These are phyloP conservation scores for Vigna unguiculata DNA, from an alignment of 306 rosid species.

Conservation along the genomic window DNA sequence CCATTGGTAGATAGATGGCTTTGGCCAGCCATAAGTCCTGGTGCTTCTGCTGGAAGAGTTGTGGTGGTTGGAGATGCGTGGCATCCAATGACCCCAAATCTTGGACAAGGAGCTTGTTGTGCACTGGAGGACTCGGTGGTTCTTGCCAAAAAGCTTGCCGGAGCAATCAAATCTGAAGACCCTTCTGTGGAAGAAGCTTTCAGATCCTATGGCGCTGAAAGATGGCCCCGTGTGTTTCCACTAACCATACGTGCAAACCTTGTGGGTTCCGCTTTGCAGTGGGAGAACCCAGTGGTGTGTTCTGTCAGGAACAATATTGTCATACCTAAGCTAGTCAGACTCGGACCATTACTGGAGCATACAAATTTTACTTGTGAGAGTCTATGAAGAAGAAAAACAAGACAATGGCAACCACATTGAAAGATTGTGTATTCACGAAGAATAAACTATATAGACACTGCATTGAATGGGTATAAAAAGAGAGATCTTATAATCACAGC, in stretches of 20 bases:
- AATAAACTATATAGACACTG: background rate
- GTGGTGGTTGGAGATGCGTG: conserved; percentile 92
- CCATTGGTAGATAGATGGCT: conserved; percentile 92
- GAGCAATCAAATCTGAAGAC: conserved; percentile 60
- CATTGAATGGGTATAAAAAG: conserved; percentile 22
- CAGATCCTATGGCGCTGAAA: conserved; percentile 64
- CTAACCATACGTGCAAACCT: conserved; percentile 79
- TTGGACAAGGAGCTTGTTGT: conserved; percentile 96
- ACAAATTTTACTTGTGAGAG: conserved; percentile 71
- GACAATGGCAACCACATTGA: background rate
- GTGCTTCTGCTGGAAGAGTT: conserved; percentile 71
- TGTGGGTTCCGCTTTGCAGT: conserved; percentile 77
- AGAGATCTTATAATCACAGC: background rate
- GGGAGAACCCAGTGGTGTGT: conserved; percentile 78
- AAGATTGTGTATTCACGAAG: background rate
- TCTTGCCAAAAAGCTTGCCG: conserved; percentile 71
- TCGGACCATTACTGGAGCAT: conserved; percentile 80
- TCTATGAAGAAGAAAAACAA: conserved; percentile 39
- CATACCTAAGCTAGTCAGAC: conserved; percentile 72
- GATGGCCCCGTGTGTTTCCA: conserved; percentile 84
- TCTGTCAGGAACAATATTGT: conserved; percentile 72
- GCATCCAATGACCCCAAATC: conserved; percentile 99
- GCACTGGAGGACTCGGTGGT: conserved; percentile 86
- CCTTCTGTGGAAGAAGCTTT: conserved; percentile 65
- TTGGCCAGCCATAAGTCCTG: conserved; percentile 79